phyloP scores from a whole-genome alignment of 176 grass and related monocot genomes.

The Areca catechu region DNA sequence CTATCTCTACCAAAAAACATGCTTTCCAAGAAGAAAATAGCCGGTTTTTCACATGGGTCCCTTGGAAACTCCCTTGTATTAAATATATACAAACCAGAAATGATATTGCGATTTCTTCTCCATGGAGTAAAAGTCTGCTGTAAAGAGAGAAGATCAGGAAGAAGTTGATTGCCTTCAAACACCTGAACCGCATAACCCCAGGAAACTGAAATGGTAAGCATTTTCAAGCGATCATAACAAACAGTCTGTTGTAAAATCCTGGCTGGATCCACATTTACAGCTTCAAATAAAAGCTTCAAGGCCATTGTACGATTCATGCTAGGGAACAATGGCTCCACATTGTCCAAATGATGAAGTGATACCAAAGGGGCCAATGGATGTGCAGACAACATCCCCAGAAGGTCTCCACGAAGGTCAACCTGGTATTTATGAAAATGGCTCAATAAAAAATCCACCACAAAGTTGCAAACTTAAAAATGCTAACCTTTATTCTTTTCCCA shows the following conservation, averaged over 20 bases:
- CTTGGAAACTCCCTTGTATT: conserved; percentile 43
- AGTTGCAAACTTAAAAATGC: no score
- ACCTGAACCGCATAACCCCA: conserved; percentile 79
- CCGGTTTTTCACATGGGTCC: conserved; percentile 57
- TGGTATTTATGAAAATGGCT: conserved; percentile 10
- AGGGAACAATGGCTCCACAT: conserved; percentile 61
- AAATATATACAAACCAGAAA: conserved; percentile 57
- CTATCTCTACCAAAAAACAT: conserved; percentile 29
- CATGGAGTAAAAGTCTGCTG: conserved; percentile 70
- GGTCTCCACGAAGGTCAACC: conserved; percentile 81
- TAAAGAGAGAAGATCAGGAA: conserved; percentile 66
- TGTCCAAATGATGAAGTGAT: conserved; percentile 85
- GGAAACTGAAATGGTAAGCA: conserved; percentile 52
- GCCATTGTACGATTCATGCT: conserved; percentile 49
- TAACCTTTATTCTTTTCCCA: no score
- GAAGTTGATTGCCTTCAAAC: conserved; percentile 56
- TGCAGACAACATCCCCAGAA: conserved; percentile 69
- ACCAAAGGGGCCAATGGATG: conserved; percentile 72
- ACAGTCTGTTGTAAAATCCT: conserved; percentile 86
- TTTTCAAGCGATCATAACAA: conserved; percentile 51
- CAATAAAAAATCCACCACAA: no score
- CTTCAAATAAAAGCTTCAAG: conserved; percentile 42
- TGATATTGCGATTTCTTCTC: conserved; percentile 42
- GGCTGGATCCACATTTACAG: conserved; percentile 46
- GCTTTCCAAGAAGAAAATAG: conserved; percentile 58